Evolutionary conservation across 306 rosid species (phyloP).

Genomic region (Comarum palustre): DNA sequence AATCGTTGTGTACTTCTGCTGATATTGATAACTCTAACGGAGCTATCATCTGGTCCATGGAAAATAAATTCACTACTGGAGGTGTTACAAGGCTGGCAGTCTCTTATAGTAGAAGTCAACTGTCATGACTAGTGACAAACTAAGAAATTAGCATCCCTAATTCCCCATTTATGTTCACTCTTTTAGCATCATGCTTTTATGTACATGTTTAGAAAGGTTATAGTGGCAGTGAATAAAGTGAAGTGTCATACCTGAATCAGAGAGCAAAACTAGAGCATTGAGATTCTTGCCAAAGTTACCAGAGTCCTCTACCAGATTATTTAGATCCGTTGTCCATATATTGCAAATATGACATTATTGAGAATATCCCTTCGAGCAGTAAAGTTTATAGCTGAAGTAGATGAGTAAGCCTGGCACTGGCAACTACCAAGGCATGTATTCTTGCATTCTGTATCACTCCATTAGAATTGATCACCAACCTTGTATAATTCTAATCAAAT

Average conservation of each 20-base stretch:
- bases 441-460: conserved; percentile 28
- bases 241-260: conserved; percentile 34
- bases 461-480: too few relatives aligned
- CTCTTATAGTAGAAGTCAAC: conserved; percentile 9
- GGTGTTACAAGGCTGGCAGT: conserved; percentile 33
- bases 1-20: conserved; percentile 8
- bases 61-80: conserved; percentile 25
- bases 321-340: conserved; percentile 25
- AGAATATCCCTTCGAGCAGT: neutral
- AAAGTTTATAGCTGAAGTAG: neutral
- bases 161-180: neutral
- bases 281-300: neutral
- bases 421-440: neutral
- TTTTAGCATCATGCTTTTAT: neutral
- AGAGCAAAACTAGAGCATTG: conserved; percentile 11
- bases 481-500: too few relatives aligned
- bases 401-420: conserved; percentile 39
- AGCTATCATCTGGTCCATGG: neutral
- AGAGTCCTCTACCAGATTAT: conserved; percentile 27
- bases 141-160: neutral
- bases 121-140: neutral
- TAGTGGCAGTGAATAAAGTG: neutral
- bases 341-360: neutral
- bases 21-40: conserved; percentile 11
- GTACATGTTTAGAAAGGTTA: neutral